These are phyloP conservation scores for Pistacia integerrima DNA, from an alignment of 345 rosid genomes.

Conservation along the genomic window DNA sequence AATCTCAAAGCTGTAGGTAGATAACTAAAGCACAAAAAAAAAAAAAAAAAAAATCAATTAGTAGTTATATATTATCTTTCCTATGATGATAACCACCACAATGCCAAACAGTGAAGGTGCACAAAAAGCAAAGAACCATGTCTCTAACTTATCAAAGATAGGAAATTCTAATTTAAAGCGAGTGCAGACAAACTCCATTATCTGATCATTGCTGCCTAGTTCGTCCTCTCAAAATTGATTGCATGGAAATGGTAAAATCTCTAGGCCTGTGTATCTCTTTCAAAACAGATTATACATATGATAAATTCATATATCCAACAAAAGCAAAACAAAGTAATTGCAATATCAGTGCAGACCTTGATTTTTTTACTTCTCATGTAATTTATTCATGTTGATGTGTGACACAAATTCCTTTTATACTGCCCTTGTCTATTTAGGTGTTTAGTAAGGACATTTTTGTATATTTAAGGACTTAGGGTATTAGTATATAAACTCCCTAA, in stretches of 20 bases:
- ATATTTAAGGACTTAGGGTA: no score
- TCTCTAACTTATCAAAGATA: constrained; percentile 68
- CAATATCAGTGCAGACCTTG: constrained; percentile 51
- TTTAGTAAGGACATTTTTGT: no score
- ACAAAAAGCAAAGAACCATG: no score
- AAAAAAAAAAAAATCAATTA: neutral
- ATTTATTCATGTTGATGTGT: constrained; percentile 39
- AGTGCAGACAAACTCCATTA: constrained; percentile 67
- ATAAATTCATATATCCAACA: neutral
- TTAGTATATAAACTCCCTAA: no score
- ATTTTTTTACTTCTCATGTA: constrained; percentile 74
- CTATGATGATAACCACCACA: no score
- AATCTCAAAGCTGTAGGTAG: neutral
- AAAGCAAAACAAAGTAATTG: neutral
- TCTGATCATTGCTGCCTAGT: constrained; percentile 72
- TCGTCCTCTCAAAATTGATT: constrained; percentile 91
- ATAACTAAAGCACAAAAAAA: neutral
- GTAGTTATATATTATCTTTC: no score
- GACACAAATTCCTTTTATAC: no score
- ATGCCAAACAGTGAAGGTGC: no score
- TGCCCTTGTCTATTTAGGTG: no score
- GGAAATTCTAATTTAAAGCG: constrained; percentile 84
- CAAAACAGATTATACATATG: neutral
- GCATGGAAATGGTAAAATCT: constrained; percentile 88
- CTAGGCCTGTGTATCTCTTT: constrained; percentile 49